Evolutionary conservation across 2,329 filamentous ascomycete genomes (phyloP), one percentile per base, ranked within the genome.

Genomic region (Phoma herbarum): DNA sequence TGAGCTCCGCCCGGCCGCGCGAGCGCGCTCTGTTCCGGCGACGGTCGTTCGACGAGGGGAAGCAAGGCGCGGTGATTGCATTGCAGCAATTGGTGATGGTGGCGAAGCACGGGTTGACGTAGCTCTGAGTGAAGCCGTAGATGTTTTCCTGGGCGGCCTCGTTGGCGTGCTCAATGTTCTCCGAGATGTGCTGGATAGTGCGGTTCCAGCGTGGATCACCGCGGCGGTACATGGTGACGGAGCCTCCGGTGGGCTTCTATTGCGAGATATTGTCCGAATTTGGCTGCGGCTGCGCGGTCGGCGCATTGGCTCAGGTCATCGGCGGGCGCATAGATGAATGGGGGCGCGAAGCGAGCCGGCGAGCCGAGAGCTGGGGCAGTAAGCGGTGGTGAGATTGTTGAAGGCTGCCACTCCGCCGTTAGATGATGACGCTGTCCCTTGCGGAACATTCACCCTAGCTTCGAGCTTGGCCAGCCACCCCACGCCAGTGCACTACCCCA

Each of bases 61-160:
- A 92, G 52, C 88, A 86, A 12, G 87, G 83, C 43, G 89, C 88
- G 67, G 92, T 93, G 74, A 89, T 89, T 46, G 80, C 76, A 59
- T 90, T 86, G 63, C 96, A 69, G 64, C 89, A 89, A 54, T 83
- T 82, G 54, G 82, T 84, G 46, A 96, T 74, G 7, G 88, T 87
- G 1, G 83, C 81, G 33, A 97, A 81, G 74, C 94, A 97, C 0
- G 94, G 94, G 58, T 82, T 83, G 69, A 98, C 84, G 78, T 97
- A 97, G 69, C 87, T 83, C 74, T 97, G 92, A 56, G 91, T 88
- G 73, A 97, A 95, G 60, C 88, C 88, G 85, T 93, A 98, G 71
- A 98, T 90, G 55, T 90, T 89, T 46, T 91, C 92, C 60, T 95
- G 93, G n/a, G 94, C 93, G 56, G 91, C 90, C 76, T 96, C 92